These are phyloP conservation scores for Phialophora tarda DNA, from an alignment of 2,329 filamentous ascomycete genomes.

Conservation along the genomic window DNA sequence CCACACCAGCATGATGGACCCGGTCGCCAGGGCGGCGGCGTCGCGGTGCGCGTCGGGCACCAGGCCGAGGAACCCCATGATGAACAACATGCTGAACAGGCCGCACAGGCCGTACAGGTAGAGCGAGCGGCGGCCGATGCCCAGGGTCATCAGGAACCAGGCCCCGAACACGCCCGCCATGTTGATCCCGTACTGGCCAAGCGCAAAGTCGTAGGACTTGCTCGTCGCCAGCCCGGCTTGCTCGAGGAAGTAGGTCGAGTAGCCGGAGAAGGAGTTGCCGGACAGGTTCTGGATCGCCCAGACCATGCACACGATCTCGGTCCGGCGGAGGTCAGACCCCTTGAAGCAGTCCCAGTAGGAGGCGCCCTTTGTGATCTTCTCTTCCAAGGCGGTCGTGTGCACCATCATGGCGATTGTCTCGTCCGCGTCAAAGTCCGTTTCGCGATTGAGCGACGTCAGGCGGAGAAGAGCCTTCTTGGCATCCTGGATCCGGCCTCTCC, in stretches of 20 bases:
- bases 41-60: slow-evolving; percentile 66
- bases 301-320: slow-evolving; percentile 71
- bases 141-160: slow-evolving; percentile 77
- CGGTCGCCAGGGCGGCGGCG: slow-evolving; percentile 74
- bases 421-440: slow-evolving; percentile 77
- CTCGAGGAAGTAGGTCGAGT: slow-evolving; percentile 58
- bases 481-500: slow-evolving; percentile 53
- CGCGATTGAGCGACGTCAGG: slow-evolving; percentile 55
- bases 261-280: slow-evolving; percentile 68
- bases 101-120: slow-evolving; percentile 77
- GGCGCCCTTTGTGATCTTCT: slow-evolving; percentile 72
- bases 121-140: slow-evolving; percentile 75
- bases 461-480: slow-evolving; percentile 52
- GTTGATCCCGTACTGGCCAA: slow-evolving; percentile 50
- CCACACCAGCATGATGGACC: slow-evolving; percentile 84
- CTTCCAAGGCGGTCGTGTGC: slow-evolving; percentile 81
- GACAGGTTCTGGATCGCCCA: slow-evolving; percentile 70
- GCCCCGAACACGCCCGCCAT: slow-evolving; percentile 76
- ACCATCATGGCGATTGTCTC: slow-evolving; percentile 93
- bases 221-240: slow-evolving; percentile 47
- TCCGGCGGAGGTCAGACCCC: slow-evolving; percentile 76
- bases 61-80: slow-evolving; percentile 83
- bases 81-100: slow-evolving; percentile 75
- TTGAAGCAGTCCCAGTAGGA: slow-evolving; percentile 84
- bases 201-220: slow-evolving; percentile 50